Evolutionary conservation across 805 yeast species (phyloP).

Genomic region (Lipomyces chichibuensis): DNA sequence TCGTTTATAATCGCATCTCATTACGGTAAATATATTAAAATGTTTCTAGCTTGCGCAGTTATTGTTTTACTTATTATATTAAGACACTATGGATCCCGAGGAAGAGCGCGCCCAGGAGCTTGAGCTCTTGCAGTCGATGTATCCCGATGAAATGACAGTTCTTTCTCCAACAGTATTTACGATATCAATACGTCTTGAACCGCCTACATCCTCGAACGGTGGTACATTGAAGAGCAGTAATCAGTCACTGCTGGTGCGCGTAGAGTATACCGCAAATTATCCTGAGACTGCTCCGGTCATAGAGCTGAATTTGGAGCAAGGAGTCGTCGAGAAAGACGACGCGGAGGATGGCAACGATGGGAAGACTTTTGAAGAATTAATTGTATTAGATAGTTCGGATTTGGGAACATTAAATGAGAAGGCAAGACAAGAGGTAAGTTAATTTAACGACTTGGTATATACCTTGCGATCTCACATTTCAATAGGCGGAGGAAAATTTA

Average conservation of each 20-base stretch:
- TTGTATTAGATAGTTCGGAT: slow-evolving; percentile 44
- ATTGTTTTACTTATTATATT: neutral
- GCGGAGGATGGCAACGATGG: slow-evolving; percentile 56
- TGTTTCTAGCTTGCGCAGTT: neutral
- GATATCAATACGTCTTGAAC: slow-evolving; percentile 67
- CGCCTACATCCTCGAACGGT: slow-evolving; percentile 49
- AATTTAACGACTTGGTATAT: neutral
- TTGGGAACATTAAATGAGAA: slow-evolving; percentile 34
- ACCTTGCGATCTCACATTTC: neutral
- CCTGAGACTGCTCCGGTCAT: slow-evolving; percentile 80
- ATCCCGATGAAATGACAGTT: slow-evolving; percentile 81
- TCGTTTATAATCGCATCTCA: neutral
- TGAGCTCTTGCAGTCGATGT: slow-evolving; percentile 85
- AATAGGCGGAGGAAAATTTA: slow-evolving; percentile 65
- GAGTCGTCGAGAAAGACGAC: slow-evolving; percentile 43
- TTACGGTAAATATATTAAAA: too few relatives aligned
- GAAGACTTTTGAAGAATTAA: slow-evolving; percentile 52
- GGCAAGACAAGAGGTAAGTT: slow-evolving; percentile 38
- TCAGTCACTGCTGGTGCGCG: slow-evolving; percentile 61
- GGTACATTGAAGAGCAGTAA: slow-evolving; percentile 30
- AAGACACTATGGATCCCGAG: slow-evolving; percentile 60
- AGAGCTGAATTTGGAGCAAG: slow-evolving; percentile 45
- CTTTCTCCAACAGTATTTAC: slow-evolving; percentile 55
- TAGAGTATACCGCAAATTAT: slow-evolving; percentile 73
- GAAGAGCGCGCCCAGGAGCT: slow-evolving; percentile 91